Conservation (phyloP, 2,329 filamentous ascomycete species). For the Fusarium oxysporum region DNA sequence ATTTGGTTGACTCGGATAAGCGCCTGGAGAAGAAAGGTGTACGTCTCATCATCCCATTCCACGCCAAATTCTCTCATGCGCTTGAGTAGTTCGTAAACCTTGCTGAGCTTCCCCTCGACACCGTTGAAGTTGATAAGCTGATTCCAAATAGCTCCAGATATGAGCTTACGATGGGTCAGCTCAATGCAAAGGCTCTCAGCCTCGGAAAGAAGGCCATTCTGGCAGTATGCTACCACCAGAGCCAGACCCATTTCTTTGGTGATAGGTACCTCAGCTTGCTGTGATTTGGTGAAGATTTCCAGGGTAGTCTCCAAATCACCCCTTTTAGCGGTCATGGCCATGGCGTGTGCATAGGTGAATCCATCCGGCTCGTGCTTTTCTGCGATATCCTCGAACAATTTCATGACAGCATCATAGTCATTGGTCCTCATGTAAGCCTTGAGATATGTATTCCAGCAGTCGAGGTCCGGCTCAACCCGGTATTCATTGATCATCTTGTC, state of each 20-base stretch:
- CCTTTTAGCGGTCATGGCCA: conserved; percentile 75
- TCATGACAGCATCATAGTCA: conserved; percentile 74
- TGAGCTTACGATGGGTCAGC: conserved; percentile 63
- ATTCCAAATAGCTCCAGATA: conserved; percentile 79
- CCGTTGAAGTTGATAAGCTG: conserved; percentile 78
- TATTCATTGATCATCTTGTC: conserved; percentile 68
- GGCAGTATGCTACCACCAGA: conserved; percentile 75
- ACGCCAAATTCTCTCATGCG: conserved; percentile 61
- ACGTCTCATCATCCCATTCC: conserved; percentile 62
- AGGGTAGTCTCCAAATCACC: conserved; percentile 80
- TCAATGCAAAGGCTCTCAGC: conserved; percentile 58
- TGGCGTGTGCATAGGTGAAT: conserved; percentile 77
- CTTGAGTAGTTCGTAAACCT: conserved; percentile 61
- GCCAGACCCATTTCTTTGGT: conserved; percentile 70
- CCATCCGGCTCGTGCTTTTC: conserved; percentile 64
- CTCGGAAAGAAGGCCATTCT: conserved; percentile 51
- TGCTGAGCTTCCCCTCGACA: conserved; percentile 64
- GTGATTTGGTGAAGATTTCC: conserved; percentile 72
- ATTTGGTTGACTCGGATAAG: conserved; percentile 63
- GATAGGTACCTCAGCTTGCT: conserved; percentile 61
- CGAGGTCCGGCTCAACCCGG: conserved; percentile 65
- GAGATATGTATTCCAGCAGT: conserved; percentile 82
- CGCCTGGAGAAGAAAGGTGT: conserved; percentile 61
- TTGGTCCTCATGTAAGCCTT: conserved; percentile 74
- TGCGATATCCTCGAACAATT: conserved; percentile 71